Evolutionary conservation across 768 basidiomycete genomes (phyloP), one percentile per base, ranked within the genome.

Genomic region (Lactarius evosmus): DNA sequence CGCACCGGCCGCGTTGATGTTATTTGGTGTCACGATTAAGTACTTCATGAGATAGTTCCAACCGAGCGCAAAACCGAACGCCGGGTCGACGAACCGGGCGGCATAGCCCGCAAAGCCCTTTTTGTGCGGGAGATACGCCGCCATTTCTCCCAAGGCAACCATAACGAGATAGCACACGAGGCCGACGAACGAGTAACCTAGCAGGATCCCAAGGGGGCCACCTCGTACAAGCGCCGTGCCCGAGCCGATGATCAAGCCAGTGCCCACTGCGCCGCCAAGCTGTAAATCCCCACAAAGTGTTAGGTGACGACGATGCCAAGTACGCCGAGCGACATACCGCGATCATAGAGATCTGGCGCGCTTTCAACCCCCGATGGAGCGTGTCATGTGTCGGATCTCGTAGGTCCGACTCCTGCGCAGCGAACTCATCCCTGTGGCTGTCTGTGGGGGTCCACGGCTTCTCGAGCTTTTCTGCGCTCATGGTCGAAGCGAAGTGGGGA

Each of bases 11-110:
- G 84, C 85, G 71, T 85, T 85, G 69, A 86, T 79, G 67, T 87
- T 87, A 67, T 85, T 85, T 0, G 84, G 83, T 12, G 86, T 86
- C 34, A 85, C 85, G 58, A 88, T 81, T 16, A 86, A 73, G 78
- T 85, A 78, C 61, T 44, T n/a, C 52, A 54, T 51, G 60, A 53
- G 57, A 70, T 87, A 85, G 71, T 86, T 86, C 77, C 80, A 86
- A 54, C 85, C 86, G 19, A 87, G 73, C 17, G 83, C 85, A 71
- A 88, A 88, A 41, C 84, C 86, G 51, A 87, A 78, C 25, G 86
- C 85, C 56, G 86, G 86, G 71, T 88, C 86, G 25, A 83, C 82
- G 68, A 85, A 86, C 54, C 86, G 82, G 2, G 84, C 82, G 0
- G 85, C 84, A 69, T 86, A 85, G 2, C 84, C 85, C 58, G 73